Base-by-base conservation (phyloP, 1,284 basidiomycete genomes). In the Irpex sp. region DNA sequence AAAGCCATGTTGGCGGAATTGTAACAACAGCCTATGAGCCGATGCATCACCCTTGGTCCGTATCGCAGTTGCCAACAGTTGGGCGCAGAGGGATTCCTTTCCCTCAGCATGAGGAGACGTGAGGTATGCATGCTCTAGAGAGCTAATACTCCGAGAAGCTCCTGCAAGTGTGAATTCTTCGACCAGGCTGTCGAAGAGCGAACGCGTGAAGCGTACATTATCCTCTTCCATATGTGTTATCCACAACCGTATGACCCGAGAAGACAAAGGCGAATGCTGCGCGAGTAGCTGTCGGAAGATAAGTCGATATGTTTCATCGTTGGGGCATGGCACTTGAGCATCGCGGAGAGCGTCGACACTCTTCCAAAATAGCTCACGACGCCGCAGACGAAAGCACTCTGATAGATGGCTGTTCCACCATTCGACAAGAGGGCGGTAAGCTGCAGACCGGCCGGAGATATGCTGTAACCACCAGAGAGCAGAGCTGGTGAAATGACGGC, bases 391-490 rank as follows among this genome's bases (percentile, higher is more conserved):
- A 6, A 44, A 37, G 38, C 57, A 58, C 40, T n/a, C 21, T 7
- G 21, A 44, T n/a, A 62, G n/a, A 51, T 58, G 49, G 17, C 8
- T 21, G 48, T 62, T 62, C 61, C 61, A 62, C 57, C 31, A 36
- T 26, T 40, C n/a, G 19, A 59, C 4, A 21, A 34, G 79, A 72
- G n/a, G 80, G 78, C 0, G 84, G 83, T 5, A 66, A 71, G 48
- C 79, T 66, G 80, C 81, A 2, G 85, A 77, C 57, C 81, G 81
- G 49, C 74, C 72, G 11, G 80, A 77, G 77, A 87, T 83, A 21
- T 73, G 74, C 52, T 69, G 69, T 2, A 90, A 71, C 82, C 87
- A 87, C 26, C 76, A 72, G 38, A 65, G 61, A 21, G 69, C 69
- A 1, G 62, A 15, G 4, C 21, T 58, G 19, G 19, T 31, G n/a